A percentile compares a stretch with the other conserved stretches of the same genome.
Evolutionary conservation across 768 basidiomycete genomes (phyloP).

Genomic region (Tricholoma sp.): DNA sequence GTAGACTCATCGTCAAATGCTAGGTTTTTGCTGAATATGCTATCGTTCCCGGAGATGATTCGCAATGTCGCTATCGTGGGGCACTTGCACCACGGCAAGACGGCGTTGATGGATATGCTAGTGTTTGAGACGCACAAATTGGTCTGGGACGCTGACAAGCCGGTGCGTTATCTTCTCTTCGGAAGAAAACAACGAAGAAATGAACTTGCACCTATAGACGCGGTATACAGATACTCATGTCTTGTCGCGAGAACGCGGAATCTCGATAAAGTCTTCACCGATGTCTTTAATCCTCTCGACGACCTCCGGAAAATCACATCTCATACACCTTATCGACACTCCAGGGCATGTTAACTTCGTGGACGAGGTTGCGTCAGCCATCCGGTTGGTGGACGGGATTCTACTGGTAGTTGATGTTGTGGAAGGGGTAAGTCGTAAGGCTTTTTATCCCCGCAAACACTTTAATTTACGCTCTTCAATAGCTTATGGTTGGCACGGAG

Average conservation of each 20-base stretch:
- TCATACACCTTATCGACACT: conserved; percentile 93
- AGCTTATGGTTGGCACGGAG: conserved; percentile 94
- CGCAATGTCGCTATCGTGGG: conserved; percentile 96
- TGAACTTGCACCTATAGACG: conserved; percentile 40
- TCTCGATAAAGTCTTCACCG: conserved; percentile 95
- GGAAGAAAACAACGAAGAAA: background rate
- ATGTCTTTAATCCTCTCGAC: conserved; percentile 89
- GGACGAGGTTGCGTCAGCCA: conserved; percentile 91
- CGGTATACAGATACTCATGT: conserved; percentile 97
- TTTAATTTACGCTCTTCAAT: background rate
- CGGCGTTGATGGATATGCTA: conserved; percentile 94
- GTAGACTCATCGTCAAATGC: background rate
- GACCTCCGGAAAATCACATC: conserved; percentile 87
- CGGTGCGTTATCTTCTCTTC: conserved; percentile 44
- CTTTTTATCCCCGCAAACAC: background rate
- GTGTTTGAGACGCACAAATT: conserved; percentile 96
- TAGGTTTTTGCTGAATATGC: conserved; percentile 91
- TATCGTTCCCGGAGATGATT: conserved; percentile 88
- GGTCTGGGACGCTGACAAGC: conserved; percentile 87
- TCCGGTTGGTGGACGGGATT: conserved; percentile 87
- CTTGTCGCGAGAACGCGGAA: conserved; percentile 80
- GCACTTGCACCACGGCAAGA: conserved; percentile 97
- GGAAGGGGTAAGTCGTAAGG: conserved; percentile 70
- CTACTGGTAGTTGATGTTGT: conserved; percentile 96
- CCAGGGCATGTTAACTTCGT: conserved; percentile 98